Percentiles rank a stretch among this genome's conserved stretches.
Evolutionary conservation across 306 rosid genomes (phyloP).

Genomic region (Mimosa pudica): DNA sequence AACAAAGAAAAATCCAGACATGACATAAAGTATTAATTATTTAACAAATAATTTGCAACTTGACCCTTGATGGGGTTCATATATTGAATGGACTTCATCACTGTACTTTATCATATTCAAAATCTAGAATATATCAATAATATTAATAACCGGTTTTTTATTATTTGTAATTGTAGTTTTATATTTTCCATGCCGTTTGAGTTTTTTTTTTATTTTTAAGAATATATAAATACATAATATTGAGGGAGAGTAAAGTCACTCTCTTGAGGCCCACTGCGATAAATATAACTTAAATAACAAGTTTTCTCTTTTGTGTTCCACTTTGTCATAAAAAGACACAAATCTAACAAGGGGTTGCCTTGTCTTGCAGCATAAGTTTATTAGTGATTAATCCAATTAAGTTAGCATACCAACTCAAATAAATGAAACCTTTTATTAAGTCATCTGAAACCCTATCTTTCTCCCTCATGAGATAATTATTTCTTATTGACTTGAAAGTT

Average conservation of each 20-base stretch:
- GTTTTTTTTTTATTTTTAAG: not conserved
- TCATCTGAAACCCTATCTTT: not conserved
- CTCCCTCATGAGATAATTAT: not conserved
- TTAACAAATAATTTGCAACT: not conserved
- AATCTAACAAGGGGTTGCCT: constrained; percentile 7
- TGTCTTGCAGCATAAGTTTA: constrained; percentile 23
- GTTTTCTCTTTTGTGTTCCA: not conserved
- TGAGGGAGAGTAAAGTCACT: not conserved
- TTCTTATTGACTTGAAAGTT: constrained; percentile 40
- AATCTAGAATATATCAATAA: not conserved
- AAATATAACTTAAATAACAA: constrained; percentile 16
- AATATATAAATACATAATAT: not conserved
- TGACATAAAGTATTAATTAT: not conserved
- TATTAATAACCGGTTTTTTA: not conserved
- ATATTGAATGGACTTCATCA: not conserved
- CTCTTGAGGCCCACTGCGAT: not conserved
- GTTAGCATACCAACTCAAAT: not conserved
- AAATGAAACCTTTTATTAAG: not conserved
- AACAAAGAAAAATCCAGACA: not conserved
- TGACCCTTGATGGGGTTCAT: not conserved
- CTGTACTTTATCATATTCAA: not conserved
- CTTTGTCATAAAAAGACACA: not conserved
- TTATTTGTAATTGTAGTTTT: not conserved
- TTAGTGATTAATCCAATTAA: not conserved
- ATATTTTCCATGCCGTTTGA: not conserved